These are phyloP conservation scores for Stevia rebaudiana DNA, from an alignment of 140 eudicot species.

Conservation along the genomic window DNA sequence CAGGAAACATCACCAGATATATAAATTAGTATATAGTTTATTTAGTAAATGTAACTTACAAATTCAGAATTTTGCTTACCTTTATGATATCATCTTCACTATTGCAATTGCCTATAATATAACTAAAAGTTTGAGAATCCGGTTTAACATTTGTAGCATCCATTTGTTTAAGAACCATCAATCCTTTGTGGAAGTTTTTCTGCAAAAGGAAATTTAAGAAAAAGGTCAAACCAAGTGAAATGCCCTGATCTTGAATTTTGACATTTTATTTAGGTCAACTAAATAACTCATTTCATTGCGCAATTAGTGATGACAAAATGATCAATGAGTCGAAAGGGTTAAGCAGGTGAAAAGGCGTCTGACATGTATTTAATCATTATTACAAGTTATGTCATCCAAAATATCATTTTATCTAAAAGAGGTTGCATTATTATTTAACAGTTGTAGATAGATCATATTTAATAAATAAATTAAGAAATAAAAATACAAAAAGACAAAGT, in stretches of 20 bases:
- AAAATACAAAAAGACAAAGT: not conserved
- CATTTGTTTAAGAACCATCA: constrained; percentile 78
- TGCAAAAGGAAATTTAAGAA: constrained; percentile 29
- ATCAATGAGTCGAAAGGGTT: not conserved
- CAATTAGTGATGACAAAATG: not conserved
- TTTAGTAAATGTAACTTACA: not conserved
- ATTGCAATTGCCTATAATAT: constrained; percentile 55
- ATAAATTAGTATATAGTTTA: constrained; percentile 3
- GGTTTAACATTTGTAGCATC: constrained; percentile 60
- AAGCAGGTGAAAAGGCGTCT: not conserved
- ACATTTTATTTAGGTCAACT: constrained; percentile 9
- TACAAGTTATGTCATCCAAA: not conserved
- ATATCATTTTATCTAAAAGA: not conserved
- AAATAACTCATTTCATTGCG: constrained; percentile 3
- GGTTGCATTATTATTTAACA: not conserved
- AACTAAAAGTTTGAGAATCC: constrained; percentile 76
- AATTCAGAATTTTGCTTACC: constrained; percentile 34
- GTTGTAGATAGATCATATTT: not conserved
- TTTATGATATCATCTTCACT: constrained; percentile 55
- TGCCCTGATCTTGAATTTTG: constrained; percentile 2
- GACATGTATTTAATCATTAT: not conserved
- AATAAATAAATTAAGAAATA: not conserved
- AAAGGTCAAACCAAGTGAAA: constrained; percentile 13
- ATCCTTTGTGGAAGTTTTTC: constrained; percentile 53
- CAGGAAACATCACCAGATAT: constrained; percentile 26